Conservation (phyloP, 768 basidiomycete species). For the Strobilomyces echinocephalus region DNA sequence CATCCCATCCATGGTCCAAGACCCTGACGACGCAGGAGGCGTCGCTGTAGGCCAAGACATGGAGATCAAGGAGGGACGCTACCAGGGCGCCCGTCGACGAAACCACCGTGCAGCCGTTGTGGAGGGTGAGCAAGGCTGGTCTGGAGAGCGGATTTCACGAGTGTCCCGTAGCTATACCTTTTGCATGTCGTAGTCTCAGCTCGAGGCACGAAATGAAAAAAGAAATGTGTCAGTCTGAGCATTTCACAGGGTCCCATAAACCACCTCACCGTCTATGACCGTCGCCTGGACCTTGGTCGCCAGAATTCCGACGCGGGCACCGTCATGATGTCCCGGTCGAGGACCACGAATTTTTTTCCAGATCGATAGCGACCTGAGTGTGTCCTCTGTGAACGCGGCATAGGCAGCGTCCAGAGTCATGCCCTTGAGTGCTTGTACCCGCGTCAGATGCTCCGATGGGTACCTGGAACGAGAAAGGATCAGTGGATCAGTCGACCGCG, state of each 20-base stretch:
- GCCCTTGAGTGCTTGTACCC: slow-evolving; percentile 79
- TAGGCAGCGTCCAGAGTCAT: slow-evolving; percentile 91
- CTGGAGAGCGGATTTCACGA: slow-evolving; percentile 59
- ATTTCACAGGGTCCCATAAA: slow-evolving; percentile 45
- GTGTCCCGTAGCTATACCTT: slow-evolving; percentile 9
- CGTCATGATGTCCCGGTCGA: slow-evolving; percentile 77
- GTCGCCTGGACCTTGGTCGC: slow-evolving; percentile 65
- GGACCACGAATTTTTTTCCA: slow-evolving; percentile 85
- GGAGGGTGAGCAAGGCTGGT: slow-evolving; percentile 91
- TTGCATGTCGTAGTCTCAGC: slow-evolving; percentile 1
- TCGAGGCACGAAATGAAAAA: not conserved
- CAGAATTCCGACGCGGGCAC: slow-evolving; percentile 59
- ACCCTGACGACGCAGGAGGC: slow-evolving; percentile 31
- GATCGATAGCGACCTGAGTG: slow-evolving; percentile 62
- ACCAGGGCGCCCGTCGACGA: slow-evolving; percentile 85
- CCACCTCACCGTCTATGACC: slow-evolving; percentile 66
- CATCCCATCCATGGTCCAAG: slow-evolving; percentile 48
- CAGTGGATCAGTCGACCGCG: not conserved
- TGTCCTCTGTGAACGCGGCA: slow-evolving; percentile 72
- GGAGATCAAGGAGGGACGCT: slow-evolving; percentile 84
- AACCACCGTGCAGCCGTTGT: slow-evolving; percentile 81
- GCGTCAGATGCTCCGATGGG: slow-evolving; percentile 66
- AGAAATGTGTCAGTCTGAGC: no score
- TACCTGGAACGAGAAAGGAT: slow-evolving; percentile 51
- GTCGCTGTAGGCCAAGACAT: slow-evolving; percentile 66